phyloP scores from a whole-genome alignment of 192 early-diverging fungal genomes.

The Backusella macrospora region DNA sequence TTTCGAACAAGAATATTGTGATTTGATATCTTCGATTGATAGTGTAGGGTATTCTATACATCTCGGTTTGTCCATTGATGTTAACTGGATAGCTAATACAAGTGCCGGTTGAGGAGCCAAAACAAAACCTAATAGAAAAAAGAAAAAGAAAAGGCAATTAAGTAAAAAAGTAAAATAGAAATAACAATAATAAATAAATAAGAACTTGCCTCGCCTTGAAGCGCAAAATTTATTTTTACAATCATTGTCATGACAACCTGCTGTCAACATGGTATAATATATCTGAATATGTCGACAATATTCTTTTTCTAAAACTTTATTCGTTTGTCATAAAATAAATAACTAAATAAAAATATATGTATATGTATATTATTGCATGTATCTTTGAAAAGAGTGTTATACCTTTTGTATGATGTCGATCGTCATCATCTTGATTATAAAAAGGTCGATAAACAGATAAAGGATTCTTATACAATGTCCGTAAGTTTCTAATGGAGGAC shows the following conservation, averaged over 20 bases:
- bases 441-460: conserved; percentile 10
- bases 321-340: neutral
- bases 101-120: conserved; percentile 23
- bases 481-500: conserved; percentile 8
- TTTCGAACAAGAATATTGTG: neutral
- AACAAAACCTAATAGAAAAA: conserved; percentile 9
- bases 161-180: too few relatives aligned
- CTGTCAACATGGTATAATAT: conserved; percentile 7
- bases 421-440: conserved; percentile 13
- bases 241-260: neutral
- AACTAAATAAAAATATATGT: neutral
- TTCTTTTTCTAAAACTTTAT: neutral
- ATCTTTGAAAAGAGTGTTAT: neutral
- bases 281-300: conserved; percentile 13
- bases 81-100: conserved; percentile 19
- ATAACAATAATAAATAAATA: neutral
- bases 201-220: neutral
- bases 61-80: conserved; percentile 5
- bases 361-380: neutral
- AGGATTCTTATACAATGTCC: conserved; percentile 16
- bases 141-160: neutral
- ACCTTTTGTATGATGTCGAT: neutral
- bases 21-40: neutral
- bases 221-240: conserved; percentile 22
- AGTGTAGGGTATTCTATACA: conserved; percentile 1